phyloP scores from a whole-genome alignment of 169 alveolate genomes.

The Babesia bigemina region DNA sequence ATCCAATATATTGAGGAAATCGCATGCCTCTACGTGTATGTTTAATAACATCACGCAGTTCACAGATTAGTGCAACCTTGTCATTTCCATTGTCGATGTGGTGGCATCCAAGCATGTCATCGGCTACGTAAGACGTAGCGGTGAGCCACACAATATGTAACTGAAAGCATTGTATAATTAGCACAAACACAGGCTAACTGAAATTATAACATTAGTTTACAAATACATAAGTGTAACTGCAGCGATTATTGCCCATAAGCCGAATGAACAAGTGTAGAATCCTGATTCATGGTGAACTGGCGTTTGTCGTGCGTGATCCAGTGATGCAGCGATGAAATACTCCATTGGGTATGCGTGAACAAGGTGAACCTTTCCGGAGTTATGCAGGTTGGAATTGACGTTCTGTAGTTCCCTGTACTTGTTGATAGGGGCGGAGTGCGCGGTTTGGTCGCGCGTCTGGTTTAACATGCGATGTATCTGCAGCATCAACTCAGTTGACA shows the following conservation, averaged over 20 bases:
- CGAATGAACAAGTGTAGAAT: neutral
- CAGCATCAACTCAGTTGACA: slow-evolving; percentile 82
- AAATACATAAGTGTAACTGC: neutral
- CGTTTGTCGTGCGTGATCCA: slow-evolving; percentile 3
- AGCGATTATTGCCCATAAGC: neutral
- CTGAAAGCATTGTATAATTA: no score
- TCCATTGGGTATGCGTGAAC: slow-evolving; percentile 84
- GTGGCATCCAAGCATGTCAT: no score
- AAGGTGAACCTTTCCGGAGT: slow-evolving; percentile 77
- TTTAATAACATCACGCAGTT: no score
- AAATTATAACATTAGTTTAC: no score
- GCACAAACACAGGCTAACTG: no score
- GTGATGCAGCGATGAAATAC: slow-evolving; percentile 73
- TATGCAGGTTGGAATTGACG: slow-evolving; percentile 68
- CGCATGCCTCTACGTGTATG: no score
- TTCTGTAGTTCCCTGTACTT: slow-evolving; percentile 79
- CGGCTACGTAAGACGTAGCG: no score
- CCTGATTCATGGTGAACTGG: neutral
- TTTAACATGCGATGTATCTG: slow-evolving; percentile 81
- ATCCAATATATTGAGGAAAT: no score
- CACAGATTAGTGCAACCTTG: no score
- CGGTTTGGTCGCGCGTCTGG: slow-evolving; percentile 56
- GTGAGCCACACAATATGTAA: no score
- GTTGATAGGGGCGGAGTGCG: slow-evolving; percentile 53
- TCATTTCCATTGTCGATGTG: no score